Conservation (phyloP, 768 basidiomycete genomes). For the Phanerodontia chrysosporium region DNA sequence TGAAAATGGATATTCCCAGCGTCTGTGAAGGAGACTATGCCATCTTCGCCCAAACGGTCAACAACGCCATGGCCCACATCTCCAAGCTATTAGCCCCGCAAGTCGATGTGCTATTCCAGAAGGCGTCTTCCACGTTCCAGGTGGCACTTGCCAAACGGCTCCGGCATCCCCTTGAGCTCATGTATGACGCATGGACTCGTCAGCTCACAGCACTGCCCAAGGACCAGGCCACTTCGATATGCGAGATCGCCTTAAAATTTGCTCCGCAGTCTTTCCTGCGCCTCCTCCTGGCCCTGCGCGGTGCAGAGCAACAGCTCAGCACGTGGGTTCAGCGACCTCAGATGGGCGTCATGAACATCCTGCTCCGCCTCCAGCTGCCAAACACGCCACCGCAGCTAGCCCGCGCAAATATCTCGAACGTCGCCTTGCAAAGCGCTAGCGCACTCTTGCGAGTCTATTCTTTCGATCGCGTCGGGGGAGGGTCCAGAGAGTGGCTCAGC, state of each 20-base stretch:
- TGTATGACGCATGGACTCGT: background rate
- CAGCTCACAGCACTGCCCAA: background rate
- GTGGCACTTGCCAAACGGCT: no score
- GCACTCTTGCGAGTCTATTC: background rate
- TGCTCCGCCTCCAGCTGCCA: background rate
- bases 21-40: no score
- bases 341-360: background rate
- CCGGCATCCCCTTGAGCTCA: background rate
- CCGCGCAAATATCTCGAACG: background rate
- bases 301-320: no score
- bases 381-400: background rate
- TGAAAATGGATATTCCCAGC: no score
- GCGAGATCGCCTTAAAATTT: background rate
- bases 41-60: no score
- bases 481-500: background rate
- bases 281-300: background rate
- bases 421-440: background rate
- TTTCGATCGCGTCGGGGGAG: background rate
- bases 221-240: background rate
- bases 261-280: background rate
- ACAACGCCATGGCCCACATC: no score
- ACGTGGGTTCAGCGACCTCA: no score
- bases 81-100: no score
- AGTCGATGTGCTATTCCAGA: no score
- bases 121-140: no score